Percentiles rank a stretch among this genome's conserved stretches.
These are phyloP conservation scores for Aspergillus hortae DNA, from an alignment of 2,329 filamentous ascomycete species.

Conservation along the genomic window DNA sequence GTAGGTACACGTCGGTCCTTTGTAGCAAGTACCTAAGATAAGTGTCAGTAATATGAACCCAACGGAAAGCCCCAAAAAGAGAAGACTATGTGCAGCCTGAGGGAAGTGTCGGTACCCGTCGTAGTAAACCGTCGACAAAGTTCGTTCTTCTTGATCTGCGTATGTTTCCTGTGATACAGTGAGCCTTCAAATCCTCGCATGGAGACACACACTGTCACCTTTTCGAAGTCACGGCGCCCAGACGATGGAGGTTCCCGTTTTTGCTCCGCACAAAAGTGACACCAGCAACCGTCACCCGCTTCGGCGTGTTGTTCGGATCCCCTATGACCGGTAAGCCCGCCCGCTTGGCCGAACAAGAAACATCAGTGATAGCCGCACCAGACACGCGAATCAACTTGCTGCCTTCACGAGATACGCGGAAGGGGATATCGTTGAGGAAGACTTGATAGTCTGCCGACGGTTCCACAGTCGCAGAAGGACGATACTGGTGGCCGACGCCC, in stretches of 20 bases:
- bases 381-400: slow-evolving; percentile 75
- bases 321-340: slow-evolving; percentile 48
- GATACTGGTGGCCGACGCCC: slow-evolving; percentile 21
- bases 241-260: slow-evolving; percentile 78
- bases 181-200: slow-evolving; percentile 10
- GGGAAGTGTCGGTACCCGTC: slow-evolving; percentile 49
- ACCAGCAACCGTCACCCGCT: slow-evolving; percentile 67
- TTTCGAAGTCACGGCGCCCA: slow-evolving; percentile 70
- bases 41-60: slow-evolving; percentile 29
- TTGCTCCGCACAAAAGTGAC: slow-evolving; percentile 84
- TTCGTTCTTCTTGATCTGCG: slow-evolving; percentile 63
- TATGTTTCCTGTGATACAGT: slow-evolving; percentile 31
- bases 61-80: neutral
- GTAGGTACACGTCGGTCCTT: slow-evolving; percentile 75
- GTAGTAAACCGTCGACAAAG: slow-evolving; percentile 65
- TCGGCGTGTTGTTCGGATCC: slow-evolving; percentile 67
- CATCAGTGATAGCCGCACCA: slow-evolving; percentile 52
- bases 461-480: slow-evolving; percentile 19
- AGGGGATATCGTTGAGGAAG: slow-evolving; percentile 67
- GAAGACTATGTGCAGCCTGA: slow-evolving; percentile 9
- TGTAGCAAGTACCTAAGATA: slow-evolving; percentile 72
- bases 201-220: slow-evolving; percentile 56
- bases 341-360: slow-evolving; percentile 13
- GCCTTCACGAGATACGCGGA: slow-evolving; percentile 69
- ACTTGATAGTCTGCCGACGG: slow-evolving; percentile 57